Evolutionary conservation across 2,329 filamentous ascomycete species (phyloP).

Genomic region (Colletotrichum tamarilloi): DNA sequence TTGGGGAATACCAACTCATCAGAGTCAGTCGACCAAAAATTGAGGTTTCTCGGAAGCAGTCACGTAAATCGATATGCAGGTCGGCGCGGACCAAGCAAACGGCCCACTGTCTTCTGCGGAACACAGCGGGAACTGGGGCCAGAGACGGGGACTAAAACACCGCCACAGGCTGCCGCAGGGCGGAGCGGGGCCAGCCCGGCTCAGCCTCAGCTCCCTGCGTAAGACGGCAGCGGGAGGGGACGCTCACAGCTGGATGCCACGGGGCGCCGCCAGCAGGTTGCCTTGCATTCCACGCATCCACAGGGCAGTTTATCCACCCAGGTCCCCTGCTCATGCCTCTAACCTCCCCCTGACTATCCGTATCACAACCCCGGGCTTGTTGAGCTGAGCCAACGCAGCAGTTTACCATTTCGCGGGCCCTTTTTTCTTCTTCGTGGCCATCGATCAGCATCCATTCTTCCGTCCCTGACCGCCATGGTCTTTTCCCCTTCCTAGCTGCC

Average conservation of each 20-base stretch:
- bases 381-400: conserved; percentile 7
- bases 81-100: conserved; percentile 2
- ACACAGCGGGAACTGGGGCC: not conserved
- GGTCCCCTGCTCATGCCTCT: conserved; percentile 7
- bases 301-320: not conserved
- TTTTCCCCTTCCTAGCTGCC: conserved; percentile 9
- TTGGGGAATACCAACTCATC: not conserved
- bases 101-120: not conserved
- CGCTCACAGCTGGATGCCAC: not conserved
- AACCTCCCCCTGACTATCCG: conserved; percentile 26
- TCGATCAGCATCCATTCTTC: conserved; percentile 22
- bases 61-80: not conserved
- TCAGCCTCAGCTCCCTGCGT: conserved; percentile 19
- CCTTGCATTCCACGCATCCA: not conserved
- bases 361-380: conserved; percentile 10
- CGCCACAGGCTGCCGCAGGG: not conserved
- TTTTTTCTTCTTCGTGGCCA: not conserved
- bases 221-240: not conserved
- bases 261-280: not conserved
- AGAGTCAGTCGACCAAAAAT: not conserved
- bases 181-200: not conserved
- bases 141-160: not conserved
- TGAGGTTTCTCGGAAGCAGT: not conserved
- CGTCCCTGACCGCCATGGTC: conserved; percentile 30
- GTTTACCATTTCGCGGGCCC: conserved; percentile 14